Evolutionary conservation across 345 rosid species (phyloP).

Genomic region (Hibiscus mutabilis): DNA sequence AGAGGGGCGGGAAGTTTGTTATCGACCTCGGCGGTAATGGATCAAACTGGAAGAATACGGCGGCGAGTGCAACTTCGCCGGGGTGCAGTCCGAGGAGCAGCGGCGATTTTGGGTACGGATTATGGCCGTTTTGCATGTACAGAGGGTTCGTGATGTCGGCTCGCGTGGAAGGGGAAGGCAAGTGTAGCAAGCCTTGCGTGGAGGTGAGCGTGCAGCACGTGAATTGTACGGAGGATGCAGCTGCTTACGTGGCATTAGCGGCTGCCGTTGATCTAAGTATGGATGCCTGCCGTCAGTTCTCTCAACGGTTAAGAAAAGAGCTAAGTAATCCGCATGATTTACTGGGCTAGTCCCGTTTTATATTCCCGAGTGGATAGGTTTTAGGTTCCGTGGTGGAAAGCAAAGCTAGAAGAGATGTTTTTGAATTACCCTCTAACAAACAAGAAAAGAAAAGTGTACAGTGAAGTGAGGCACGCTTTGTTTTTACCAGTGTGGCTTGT

Average conservation of each 20-base stretch:
- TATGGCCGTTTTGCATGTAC: constrained; percentile 60
- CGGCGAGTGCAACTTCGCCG: constrained; percentile 35
- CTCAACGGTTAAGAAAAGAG: constrained; percentile 80
- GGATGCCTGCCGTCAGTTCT: constrained; percentile 89
- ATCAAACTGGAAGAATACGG: too few relatives aligned
- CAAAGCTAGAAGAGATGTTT: neutral
- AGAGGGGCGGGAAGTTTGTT: constrained; percentile 69
- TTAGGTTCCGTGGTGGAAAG: constrained; percentile 15
- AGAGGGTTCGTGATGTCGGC: constrained; percentile 91
- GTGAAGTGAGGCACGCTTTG: too few relatives aligned
- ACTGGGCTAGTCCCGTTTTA: constrained; percentile 17
- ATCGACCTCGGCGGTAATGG: constrained; percentile 41
- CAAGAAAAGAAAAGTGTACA: too few relatives aligned
- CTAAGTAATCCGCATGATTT: constrained; percentile 49
- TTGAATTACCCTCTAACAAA: too few relatives aligned
- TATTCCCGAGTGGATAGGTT: constrained; percentile 9
- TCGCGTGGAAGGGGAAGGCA: constrained; percentile 75
- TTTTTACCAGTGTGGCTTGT: too few relatives aligned
- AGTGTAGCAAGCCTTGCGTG: constrained; percentile 77
- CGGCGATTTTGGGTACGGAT: constrained; percentile 63
- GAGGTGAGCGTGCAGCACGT: constrained; percentile 38
- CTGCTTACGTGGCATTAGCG: constrained; percentile 83
- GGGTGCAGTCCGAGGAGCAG: constrained; percentile 70
- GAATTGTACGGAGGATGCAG: constrained; percentile 22
- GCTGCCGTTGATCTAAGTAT: constrained; percentile 88